Base-by-base conservation (phyloP, 2,329 filamentous ascomycete species). In the Fusarium sp. region DNA sequence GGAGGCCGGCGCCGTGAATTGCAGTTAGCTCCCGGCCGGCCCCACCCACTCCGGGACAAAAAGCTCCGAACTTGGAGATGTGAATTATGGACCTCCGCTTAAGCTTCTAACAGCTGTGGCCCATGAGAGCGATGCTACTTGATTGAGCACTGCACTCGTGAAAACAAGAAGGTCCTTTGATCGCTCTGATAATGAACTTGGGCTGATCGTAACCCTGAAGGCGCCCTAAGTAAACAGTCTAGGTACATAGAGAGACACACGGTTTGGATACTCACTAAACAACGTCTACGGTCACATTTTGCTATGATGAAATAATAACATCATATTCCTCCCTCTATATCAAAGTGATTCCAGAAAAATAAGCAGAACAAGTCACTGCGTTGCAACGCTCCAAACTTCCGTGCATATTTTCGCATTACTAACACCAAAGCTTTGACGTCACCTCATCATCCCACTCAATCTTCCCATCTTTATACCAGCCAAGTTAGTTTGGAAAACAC, bases 351-450 rank as follows among this genome's bases (percentile, higher is more conserved):
- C 20, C 7, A 24, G 12, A n/a, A 31, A 48, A 35, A 30, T 30
- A 60, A 48, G 41, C 28, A 39, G 24, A 22, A 44, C 45, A 30
- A n/a, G 60, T 15, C 36, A n/a, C 26, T 53, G 22, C 30, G 62
- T 48, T 28, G 53, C 30, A 36, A 47, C 62, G 31, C 45, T 54
- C 39, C 44, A 60, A 39, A 22, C 36, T 42, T 39, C 24, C 57
- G 55, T 73, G 63, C 57, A 55, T 64, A 31, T 36, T 51, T 60
- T 48, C 26, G 57, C 64, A 75, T 77, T 70, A 70, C 73, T 73
- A 74, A 72, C 75, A 70, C 61, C 55, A 57, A 41, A 60, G 39
- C 70, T 72, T 77, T 77, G 75, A 77, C 75, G 75, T 77, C 75
- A 77, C 74, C 68, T 35, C 71, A 78, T 78, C 74, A 78, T 77